Evolutionary conservation across 129 eudicot species (phyloP).

Genomic region (Artemisia annua): DNA sequence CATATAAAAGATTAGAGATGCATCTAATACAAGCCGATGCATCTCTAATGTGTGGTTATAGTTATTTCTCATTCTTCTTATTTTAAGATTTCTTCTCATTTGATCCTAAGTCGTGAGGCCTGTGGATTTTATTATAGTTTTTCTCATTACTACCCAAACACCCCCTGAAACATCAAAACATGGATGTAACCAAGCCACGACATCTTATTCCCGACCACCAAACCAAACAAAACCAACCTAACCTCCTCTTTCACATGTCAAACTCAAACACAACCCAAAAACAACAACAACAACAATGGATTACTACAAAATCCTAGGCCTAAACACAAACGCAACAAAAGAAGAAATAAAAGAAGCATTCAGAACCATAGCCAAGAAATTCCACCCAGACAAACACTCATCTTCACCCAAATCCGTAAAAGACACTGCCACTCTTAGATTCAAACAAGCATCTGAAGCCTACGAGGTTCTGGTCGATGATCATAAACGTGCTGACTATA

Average conservation of each 20-base stretch:
- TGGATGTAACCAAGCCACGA: slow-evolving; percentile 27
- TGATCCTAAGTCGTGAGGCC: no score
- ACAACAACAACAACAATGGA: slow-evolving; percentile 29
- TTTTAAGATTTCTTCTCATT: no score
- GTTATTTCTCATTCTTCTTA: no score
- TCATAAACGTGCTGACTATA: slow-evolving; percentile 76
- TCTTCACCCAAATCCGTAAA: slow-evolving; percentile 51
- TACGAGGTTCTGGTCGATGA: slow-evolving; percentile 82
- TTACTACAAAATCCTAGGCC: slow-evolving; percentile 62
- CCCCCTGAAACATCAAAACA: neutral
- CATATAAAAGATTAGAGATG: no score
- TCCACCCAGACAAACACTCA: slow-evolving; percentile 90
- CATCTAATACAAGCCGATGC: no score
- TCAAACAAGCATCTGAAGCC: slow-evolving; percentile 91
- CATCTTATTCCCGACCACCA: slow-evolving; percentile 22
- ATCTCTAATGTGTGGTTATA: no score
- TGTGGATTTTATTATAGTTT: no score
- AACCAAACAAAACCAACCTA: slow-evolving; percentile 15
- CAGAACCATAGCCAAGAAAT: slow-evolving; percentile 64
- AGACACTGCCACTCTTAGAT: slow-evolving; percentile 66
- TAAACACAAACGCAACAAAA: slow-evolving; percentile 57
- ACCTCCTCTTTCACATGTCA: neutral
- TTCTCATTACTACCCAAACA: no score
- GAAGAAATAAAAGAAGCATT: slow-evolving; percentile 86
- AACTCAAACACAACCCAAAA: neutral